Evolutionary conservation across 2,329 filamentous ascomycete genomes (phyloP), one percentile per base, ranked within the genome.

Genomic region (Hymenoscyphus occultus): DNA sequence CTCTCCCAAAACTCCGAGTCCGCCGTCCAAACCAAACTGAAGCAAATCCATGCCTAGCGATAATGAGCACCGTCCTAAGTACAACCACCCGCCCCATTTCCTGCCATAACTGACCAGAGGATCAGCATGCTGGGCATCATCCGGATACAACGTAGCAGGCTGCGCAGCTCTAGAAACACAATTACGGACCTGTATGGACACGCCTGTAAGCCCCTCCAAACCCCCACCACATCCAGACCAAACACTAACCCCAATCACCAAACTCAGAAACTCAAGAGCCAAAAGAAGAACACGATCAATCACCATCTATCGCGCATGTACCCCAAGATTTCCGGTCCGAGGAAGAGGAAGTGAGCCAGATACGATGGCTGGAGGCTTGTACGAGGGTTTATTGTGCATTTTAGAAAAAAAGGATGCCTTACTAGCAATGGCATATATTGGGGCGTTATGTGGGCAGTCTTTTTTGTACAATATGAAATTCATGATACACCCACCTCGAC

Each of bases 231-330:
- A 54, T 54, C 1, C 12, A 13, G 12, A 9, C n/a, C n/a, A 22
- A 19, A 54, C 5, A 10, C 48, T 54, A 54, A 54, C 5, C 3
- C 7, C 10, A 28, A 28, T 54, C 19, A 3, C 19, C 48, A 14
- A 54, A 54, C 19, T 67, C 75, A 89, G 86, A 86, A 82, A 82
- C 78, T 83, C 59, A 77, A 78, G 69, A 77, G 79, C 63, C 77
- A 79, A 69, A 85, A 86, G 76, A 92, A 89, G 81, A 94, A 88
- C 77, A 87, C 85, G 69, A 93, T 98, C 85, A 98, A 98, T 80
- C 93, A 93, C 82, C 93, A 97, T 77, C 82, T 98, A 56, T 85
- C 86, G 70, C 86, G 95, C 74, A 85, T 91, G 81, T 90, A 90
- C 73, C 86, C 87, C 14, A 86, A 89, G 76, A 82, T 96, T 82